Evolutionary conservation across 768 basidiomycete species (phyloP), one percentile per base, ranked within the genome.

Genomic region (Tulasnella sp.): DNA sequence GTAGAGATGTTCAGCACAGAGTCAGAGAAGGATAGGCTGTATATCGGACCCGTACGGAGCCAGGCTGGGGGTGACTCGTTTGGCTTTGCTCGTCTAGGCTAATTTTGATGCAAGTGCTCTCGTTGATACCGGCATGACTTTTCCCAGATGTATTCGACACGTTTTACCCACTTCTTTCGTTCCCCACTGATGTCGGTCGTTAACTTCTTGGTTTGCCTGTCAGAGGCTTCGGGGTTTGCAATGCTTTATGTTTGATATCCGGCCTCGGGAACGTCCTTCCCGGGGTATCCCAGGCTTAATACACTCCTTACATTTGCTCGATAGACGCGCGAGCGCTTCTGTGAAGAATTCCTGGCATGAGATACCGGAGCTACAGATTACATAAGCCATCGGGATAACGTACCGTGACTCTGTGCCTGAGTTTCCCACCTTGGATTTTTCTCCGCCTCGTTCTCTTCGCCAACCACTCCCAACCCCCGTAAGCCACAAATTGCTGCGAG

Each of bases 1-100:
- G 24, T 50, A 4, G 76, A 58, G 24, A 46, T 76, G 42, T 76
- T 76, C 76, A 76, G 46, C 28, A 58, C 37, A 34, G 76, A 76
- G 20, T 24, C 76, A 31, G 76, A 76, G 28, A 34, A 31, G 14
- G 42, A 76, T 37, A n/a, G 76, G 34, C 76, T 76, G 76, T 37
- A 76, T 18, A 28, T 50, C 54, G 76, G 76, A 16, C 76, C 76
- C 11, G 34, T 75, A 24, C 28, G 34, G 37, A 37, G 31, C 18
- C 64, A 69, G 16, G 37, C 31, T 14, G 31, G 37, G 31, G 64
- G 64, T 14, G 64, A 69, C 18, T 69, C 64, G 64, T 69, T 69
- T 37, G 34, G 64, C 31, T 69, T 69, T 14, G 64, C 64, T 34
- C 64, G 64, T 3, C 2, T 31, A 28, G 64, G 64, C 34, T 69